These are phyloP conservation scores for Alternaria arborescens DNA, from an alignment of 2,329 filamentous ascomycete species.

Conservation along the genomic window DNA sequence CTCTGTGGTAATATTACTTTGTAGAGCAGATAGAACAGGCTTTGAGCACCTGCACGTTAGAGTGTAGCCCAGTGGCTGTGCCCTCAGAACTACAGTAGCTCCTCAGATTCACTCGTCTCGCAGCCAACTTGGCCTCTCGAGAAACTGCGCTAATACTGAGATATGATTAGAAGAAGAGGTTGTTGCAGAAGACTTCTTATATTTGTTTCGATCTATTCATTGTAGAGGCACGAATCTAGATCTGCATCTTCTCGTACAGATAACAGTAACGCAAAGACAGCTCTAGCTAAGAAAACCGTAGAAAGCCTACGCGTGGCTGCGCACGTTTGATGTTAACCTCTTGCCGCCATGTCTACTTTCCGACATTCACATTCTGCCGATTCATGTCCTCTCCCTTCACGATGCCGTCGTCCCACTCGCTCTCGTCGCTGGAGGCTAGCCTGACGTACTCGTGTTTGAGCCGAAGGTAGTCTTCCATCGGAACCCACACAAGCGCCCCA, in stretches of 20 bases:
- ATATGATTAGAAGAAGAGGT: too few species aligned
- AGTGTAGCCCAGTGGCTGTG: too few species aligned
- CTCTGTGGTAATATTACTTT: conserved; percentile 15
- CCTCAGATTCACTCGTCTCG: too few species aligned
- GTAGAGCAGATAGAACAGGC: neutral
- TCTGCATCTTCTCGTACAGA: too few species aligned
- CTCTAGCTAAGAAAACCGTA: neutral
- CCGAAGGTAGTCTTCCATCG: neutral
- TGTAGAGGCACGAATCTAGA: neutral
- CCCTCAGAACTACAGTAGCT: too few species aligned
- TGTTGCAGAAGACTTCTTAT: too few species aligned
- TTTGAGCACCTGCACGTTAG: neutral
- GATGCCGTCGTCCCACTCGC: conserved; percentile 2
- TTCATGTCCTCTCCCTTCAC: conserved; percentile 10
- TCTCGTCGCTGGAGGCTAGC: conserved; percentile 2
- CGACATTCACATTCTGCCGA: conserved; percentile 9
- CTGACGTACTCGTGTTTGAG: neutral
- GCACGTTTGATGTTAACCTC: neutral
- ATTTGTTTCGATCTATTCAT: neutral
- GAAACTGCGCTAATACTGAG: too few species aligned
- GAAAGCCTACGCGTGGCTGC: neutral
- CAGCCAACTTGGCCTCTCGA: too few species aligned
- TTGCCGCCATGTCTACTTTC: conserved; percentile 6
- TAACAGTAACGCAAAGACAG: neutral
- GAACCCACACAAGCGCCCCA: neutral